Evolutionary conservation across 2,329 filamentous ascomycete species (phyloP).

Genomic region (Aspergillus sp.): DNA sequence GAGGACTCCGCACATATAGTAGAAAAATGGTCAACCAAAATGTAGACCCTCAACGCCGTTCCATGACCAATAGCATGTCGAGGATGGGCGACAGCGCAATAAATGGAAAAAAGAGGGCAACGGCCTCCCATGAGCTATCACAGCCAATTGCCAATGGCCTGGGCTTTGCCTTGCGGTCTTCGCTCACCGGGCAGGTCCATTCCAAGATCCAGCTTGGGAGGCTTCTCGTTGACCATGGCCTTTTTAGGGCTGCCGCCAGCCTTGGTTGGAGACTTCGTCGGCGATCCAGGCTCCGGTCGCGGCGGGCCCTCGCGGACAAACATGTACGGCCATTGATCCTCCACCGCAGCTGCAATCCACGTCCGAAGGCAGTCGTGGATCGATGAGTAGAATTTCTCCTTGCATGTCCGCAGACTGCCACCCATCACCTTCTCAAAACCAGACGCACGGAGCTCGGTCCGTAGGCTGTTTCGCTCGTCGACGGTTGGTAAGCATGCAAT

Average conservation of each 20-base stretch:
- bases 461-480: conserved; percentile 64
- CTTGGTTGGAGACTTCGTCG: conserved; percentile 41
- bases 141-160: conserved; percentile 29
- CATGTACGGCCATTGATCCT: conserved; percentile 78
- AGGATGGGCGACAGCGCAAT: no score
- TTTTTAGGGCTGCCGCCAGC: conserved; percentile 34
- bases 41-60: no score
- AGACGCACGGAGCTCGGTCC: conserved; percentile 67
- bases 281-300: conserved; percentile 27
- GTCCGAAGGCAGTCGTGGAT: conserved; percentile 82
- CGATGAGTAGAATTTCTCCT: conserved; percentile 92
- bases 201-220: conserved; percentile 50
- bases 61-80: no score
- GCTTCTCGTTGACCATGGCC: conserved; percentile 39
- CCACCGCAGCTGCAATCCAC: conserved; percentile 78
- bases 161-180: conserved; percentile 12
- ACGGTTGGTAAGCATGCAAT: conserved; percentile 66
- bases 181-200: conserved; percentile 24
- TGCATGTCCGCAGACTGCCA: conserved; percentile 75
- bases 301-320: conserved; percentile 56
- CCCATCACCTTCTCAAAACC: conserved; percentile 91
- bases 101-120: no score
- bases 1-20: no score
- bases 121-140: no score
- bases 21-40: no score